phyloP scores from a whole-genome alignment of 495 filamentous ascomycete species.

The Staphylotrichum tortipilum region DNA sequence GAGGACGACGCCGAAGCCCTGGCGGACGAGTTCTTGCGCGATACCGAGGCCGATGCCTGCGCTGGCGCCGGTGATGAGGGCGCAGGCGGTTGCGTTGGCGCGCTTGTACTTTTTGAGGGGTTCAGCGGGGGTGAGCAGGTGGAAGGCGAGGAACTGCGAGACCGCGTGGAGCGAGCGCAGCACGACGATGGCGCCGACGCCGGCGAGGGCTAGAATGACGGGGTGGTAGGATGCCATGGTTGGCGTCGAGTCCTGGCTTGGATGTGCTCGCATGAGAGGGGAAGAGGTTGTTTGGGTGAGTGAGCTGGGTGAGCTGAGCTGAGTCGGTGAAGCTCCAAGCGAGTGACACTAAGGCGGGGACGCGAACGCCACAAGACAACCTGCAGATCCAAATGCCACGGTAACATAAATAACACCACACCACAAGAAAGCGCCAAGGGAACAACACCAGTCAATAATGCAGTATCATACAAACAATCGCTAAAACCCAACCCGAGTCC shows the following conservation, averaged over 20 bases:
- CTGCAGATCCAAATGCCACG: too few species aligned
- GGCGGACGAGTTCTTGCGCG: constrained; percentile 35
- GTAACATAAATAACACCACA: too few species aligned
- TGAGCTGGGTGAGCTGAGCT: too few species aligned
- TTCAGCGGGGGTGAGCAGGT: constrained; percentile 4
- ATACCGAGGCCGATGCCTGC: constrained; percentile 50
- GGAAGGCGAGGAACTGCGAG: constrained; percentile 10
- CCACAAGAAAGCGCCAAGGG: neutral
- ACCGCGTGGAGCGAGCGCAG: neutral
- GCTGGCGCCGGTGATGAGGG: constrained; percentile 50
- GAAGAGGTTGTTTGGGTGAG: too few species aligned
- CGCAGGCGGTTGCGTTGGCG: constrained; percentile 28
- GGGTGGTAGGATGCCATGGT: too few species aligned
- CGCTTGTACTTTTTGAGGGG: constrained; percentile 9
- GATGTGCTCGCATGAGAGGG: too few species aligned
- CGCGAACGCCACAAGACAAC: too few species aligned
- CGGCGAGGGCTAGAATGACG: constrained; percentile 4
- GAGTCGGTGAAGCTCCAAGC: too few species aligned
- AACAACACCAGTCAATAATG: neutral
- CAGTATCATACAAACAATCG: neutral
- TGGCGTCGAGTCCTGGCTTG: too few species aligned
- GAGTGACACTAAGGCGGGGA: too few species aligned
- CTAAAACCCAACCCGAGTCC: neutral
- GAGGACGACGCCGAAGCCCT: constrained; percentile 48
- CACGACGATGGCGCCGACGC: constrained; percentile 5